Evolutionary conservation across 2,329 filamentous ascomycete genomes (phyloP), one percentile per base, ranked within the genome.

Genomic region (Ophiobolus disseminans): DNA sequence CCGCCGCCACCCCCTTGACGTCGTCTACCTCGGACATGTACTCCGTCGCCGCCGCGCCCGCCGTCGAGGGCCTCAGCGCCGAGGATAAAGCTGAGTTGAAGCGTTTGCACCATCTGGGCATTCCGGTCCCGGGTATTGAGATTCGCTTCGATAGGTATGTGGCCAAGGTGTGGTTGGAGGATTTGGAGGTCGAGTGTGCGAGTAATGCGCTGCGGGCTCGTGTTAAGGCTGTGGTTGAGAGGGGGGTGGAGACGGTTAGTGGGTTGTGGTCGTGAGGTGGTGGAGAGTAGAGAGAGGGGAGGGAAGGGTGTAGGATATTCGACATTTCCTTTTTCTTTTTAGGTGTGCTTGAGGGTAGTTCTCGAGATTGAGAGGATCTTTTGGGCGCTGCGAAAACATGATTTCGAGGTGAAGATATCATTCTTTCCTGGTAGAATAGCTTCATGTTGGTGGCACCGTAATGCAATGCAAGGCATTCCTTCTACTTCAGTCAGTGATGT

Each of bases 141-240:
- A 91, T 99, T 73, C 86, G 83, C 63, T 88, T 97, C 3, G 93
- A 97, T 64, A 94, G 90, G 76, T 87, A 91, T 75, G 80, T 88
- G 43, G 94, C 93, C 5, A 89, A 85, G 53, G 87, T 99, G 5
- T 97, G 93, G 92, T 78, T 99, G 30, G 94, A 97, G 79, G 86
- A 89, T 60, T 75, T 97, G 35, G 91, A 96, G 62, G 89, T 99
- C 4, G 94, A 97, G 74, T 95, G 91, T 71, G 77, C 77, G 45
- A 91, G 91, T 57, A 84, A 86, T 55, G 85, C 90, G 14, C 83
- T 96, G 66, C 86, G 86, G 37, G 93, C 96, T 72, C 82, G 94
- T 49, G 90, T 99, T 4, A 83, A 88, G 61, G 91, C 90, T 1
- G 91, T 99, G 7, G 89, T 97, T 9, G 93, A 97, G 73, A 82